Percentiles rank a stretch among this genome's conserved stretches.
Conservation (phyloP, 2,329 filamentous ascomycete species). For the Tolypocladium inflatum region DNA sequence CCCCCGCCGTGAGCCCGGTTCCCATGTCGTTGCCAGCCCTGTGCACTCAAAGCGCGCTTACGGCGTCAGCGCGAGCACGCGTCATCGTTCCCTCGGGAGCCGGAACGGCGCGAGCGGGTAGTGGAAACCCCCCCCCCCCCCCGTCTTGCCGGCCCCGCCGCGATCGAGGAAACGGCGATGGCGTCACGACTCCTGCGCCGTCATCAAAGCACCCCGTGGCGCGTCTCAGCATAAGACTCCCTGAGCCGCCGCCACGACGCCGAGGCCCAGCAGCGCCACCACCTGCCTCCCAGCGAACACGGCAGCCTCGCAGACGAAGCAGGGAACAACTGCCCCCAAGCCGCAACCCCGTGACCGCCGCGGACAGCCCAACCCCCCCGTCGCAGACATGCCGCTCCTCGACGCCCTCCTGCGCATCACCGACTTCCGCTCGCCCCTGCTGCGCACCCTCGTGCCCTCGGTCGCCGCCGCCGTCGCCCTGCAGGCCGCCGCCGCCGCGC, state of each 20-base stretch:
- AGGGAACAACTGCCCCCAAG: too few species aligned
- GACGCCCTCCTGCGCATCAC: constrained; percentile 46
- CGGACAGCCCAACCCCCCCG: not conserved
- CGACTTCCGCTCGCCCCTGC: constrained; percentile 51
- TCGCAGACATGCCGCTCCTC: constrained; percentile 25
- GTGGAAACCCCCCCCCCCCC: too few species aligned
- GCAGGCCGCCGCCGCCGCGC: constrained; percentile 52
- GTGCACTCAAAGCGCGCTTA: not conserved
- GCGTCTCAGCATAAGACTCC: not conserved
- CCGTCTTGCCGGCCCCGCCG: not conserved
- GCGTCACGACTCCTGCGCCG: not conserved
- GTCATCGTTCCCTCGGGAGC: not conserved
- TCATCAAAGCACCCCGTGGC: not conserved
- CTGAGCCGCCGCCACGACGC: not conserved
- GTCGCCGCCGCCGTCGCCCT: constrained; percentile 54
- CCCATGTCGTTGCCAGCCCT: not conserved
- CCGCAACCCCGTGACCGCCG: too few species aligned
- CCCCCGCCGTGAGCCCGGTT: not conserved
- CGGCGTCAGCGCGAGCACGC: not conserved
- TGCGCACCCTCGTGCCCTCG: constrained; percentile 52
- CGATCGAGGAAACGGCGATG: not conserved
- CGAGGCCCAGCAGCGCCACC: not conserved
- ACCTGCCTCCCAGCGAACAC: not conserved
- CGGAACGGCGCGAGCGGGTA: not conserved
- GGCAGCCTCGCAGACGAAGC: too few species aligned